These are phyloP conservation scores for Amylostereum chailletii DNA, from an alignment of 1,284 basidiomycete species.

Conservation along the genomic window DNA sequence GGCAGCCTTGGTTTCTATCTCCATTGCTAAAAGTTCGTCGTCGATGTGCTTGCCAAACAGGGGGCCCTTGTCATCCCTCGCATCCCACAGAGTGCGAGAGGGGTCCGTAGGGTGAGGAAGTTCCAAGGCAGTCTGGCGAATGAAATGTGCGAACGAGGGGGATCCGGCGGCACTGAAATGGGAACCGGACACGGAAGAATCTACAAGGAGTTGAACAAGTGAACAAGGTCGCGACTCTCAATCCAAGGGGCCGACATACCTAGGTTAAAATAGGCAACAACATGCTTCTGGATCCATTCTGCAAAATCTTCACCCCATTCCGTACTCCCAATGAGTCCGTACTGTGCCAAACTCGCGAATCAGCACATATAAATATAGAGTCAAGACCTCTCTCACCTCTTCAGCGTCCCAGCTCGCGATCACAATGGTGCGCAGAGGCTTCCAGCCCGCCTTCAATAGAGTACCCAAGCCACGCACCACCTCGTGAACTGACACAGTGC, in stretches of 20 bases:
- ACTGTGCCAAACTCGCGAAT: conserved; percentile 30
- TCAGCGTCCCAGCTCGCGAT: conserved; percentile 92
- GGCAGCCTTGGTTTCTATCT: conserved; percentile 18
- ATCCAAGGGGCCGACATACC: conserved; percentile 31
- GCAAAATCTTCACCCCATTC: conserved; percentile 90
- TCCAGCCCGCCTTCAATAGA: conserved; percentile 75
- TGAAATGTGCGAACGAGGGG: conserved; percentile 73
- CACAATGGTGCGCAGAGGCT: conserved; percentile 81
- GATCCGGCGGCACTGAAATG: conserved; percentile 47
- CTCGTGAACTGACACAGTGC: conserved; percentile 82
- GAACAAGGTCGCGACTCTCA: conserved; percentile 5
- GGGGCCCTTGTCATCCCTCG: conserved; percentile 45
- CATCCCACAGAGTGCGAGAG: conserved; percentile 58
- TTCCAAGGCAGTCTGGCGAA: conserved; percentile 59
- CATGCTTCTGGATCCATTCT: conserved; percentile 68
- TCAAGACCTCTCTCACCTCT: conserved; percentile 42
- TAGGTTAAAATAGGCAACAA: conserved; percentile 85
- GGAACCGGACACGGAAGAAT: conserved; percentile 65
- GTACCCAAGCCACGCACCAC: conserved; percentile 76
- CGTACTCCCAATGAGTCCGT: conserved; percentile 81
- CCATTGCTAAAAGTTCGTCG: conserved; percentile 19
- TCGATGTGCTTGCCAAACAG: conserved; percentile 29
- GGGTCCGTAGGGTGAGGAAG: conserved; percentile 56
- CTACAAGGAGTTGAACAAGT: conserved; percentile 20
- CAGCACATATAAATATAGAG: neutral